Base-by-base conservation (phyloP, 73 alveolate species). In the Paramecium bursaria region DNA sequence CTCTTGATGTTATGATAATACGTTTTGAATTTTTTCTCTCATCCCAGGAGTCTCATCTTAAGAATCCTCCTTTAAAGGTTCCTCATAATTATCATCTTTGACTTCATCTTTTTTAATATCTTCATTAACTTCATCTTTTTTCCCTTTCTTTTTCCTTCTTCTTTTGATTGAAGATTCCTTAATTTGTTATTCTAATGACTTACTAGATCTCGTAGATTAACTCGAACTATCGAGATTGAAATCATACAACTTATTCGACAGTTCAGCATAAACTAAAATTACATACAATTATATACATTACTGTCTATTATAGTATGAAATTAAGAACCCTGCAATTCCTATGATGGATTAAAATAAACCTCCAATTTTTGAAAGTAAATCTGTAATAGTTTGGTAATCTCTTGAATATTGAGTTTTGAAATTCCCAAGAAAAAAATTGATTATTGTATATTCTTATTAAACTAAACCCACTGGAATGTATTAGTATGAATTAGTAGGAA, bases 191-290 rank as follows among this genome's bases (percentile, higher is more conserved):
- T n/a, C n/a, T n/a, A n/a, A n/a, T n/a, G n/a, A n/a, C n/a, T n/a
- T n/a, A n/a, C n/a, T n/a, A n/a, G n/a, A n/a, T n/a, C n/a, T n/a
- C n/a, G n/a, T n/a, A n/a, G n/a, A n/a, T n/a, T n/a, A n/a, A n/a
- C n/a, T n/a, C n/a, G n/a, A n/a, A 22, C 2, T 3, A 4, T 51
- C 27, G 17, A 51, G 27, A 51, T 51, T 44, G 13, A 25, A 51
- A 51, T 51, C 74, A 22, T 51, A 51, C 23, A 51, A 44, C 23
- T 44, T 33, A 21, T 51, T 51, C 25, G 74, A 51, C 2, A 51
- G 23, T 26, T 51, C 74, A 33, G 27, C 23, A 51, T 51, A 51
- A 51, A 51, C 74, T 51, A 51, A 51, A 51, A n/a, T n/a, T 51
- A 51, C 13, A 11, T 11, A 19, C 27, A n/a, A 51, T 51, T 19